These are phyloP conservation scores for Fonsecaea multimorphosa DNA, from an alignment of 2,329 filamentous ascomycete genomes.

Conservation along the genomic window DNA sequence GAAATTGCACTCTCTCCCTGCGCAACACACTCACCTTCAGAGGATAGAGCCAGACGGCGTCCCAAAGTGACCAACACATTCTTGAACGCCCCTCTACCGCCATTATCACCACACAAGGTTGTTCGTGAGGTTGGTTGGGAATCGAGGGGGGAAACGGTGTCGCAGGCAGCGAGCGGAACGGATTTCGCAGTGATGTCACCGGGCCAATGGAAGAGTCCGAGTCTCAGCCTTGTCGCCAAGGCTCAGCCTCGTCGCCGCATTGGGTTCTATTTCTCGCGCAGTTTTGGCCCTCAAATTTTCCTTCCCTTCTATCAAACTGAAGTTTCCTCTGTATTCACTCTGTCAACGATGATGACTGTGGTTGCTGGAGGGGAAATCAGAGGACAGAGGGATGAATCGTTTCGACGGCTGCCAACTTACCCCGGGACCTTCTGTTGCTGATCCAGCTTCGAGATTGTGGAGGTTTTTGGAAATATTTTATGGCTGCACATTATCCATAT, in stretches of 20 bases:
- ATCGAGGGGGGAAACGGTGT: not conserved
- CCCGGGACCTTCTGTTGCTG: slow-evolving; percentile 47
- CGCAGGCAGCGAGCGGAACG: not conserved
- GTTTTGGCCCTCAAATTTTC: slow-evolving; percentile 32
- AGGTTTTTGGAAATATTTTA: slow-evolving; percentile 54
- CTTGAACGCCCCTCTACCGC: not conserved
- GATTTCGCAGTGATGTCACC: not conserved
- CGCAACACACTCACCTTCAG: slow-evolving; percentile 49
- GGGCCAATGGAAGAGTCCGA: not conserved
- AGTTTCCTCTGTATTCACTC: slow-evolving; percentile 57
- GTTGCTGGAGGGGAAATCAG: slow-evolving; percentile 55
- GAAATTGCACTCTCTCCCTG: not conserved
- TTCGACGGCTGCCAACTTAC: slow-evolving; percentile 51
- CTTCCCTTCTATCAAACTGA: slow-evolving; percentile 50
- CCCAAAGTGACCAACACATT: slow-evolving; percentile 21
- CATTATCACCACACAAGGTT: not conserved
- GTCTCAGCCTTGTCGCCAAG: slow-evolving; percentile 11
- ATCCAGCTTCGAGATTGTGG: slow-evolving; percentile 45
- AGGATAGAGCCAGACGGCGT: slow-evolving; percentile 56
- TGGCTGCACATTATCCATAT: slow-evolving; percentile 47
- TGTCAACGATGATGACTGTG: slow-evolving; percentile 44
- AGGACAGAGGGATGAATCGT: slow-evolving; percentile 47
- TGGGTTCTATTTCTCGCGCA: slow-evolving; percentile 1
- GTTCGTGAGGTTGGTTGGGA: not conserved
- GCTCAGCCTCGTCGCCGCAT: slow-evolving; percentile 3